Conservation (phyloP, 768 basidiomycete species). For the Collybia sp. region DNA sequence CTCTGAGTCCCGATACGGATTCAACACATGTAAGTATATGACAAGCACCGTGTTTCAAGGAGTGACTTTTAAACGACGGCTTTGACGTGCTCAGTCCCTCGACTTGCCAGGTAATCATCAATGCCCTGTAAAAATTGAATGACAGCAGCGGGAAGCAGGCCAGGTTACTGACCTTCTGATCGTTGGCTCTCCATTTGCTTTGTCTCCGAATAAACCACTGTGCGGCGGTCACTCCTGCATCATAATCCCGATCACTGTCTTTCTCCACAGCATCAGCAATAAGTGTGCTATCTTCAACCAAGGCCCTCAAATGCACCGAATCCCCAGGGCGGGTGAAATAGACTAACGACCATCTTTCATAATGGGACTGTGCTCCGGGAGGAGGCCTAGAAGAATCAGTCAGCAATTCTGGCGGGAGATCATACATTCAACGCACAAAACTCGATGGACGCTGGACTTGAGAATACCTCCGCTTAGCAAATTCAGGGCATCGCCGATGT, state of each 20-base stretch:
- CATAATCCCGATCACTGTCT: slow-evolving; percentile 12
- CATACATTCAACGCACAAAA: slow-evolving; percentile 22
- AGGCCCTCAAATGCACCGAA: slow-evolving; percentile 37
- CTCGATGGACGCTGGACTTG: slow-evolving; percentile 37
- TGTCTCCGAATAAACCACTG: slow-evolving; percentile 23
- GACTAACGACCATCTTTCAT: slow-evolving; percentile 54
- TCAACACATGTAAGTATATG: no score
- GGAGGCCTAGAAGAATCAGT: slow-evolving; percentile 27
- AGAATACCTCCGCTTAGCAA: slow-evolving; percentile 43
- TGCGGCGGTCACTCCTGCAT: slow-evolving; percentile 18
- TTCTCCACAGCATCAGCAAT: slow-evolving; percentile 38
- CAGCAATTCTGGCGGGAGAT: slow-evolving; percentile 1
- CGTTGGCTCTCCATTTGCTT: slow-evolving; percentile 13
- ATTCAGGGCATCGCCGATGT: slow-evolving; percentile 39
- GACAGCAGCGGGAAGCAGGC: background rate
- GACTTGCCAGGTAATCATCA: slow-evolving; percentile 9
- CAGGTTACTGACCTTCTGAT: slow-evolving; percentile 12
- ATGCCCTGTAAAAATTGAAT: slow-evolving; percentile 2
- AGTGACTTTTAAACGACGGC: slow-evolving; percentile 1
- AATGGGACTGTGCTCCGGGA: slow-evolving; percentile 41
- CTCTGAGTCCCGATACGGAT: no score
- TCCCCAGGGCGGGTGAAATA: slow-evolving; percentile 57
- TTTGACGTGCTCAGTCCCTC: slow-evolving; percentile 12
- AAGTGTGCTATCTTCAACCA: slow-evolving; percentile 36
- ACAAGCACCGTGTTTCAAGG: no score